Conservation (phyloP, 345 rosid genomes). For the Alliaria petiolata region DNA sequence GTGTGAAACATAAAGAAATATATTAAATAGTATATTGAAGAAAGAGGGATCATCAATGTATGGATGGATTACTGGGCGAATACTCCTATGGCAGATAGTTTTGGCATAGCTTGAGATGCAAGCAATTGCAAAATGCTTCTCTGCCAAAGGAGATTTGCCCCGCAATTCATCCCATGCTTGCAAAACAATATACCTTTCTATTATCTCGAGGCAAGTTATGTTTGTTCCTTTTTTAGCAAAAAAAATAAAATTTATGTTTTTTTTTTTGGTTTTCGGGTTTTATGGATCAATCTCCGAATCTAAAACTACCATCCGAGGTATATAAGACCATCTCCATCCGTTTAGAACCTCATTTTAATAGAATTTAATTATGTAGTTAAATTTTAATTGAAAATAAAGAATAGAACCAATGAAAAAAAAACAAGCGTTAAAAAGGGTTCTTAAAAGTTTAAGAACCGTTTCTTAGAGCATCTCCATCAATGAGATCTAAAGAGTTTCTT, state of each 20-base stretch:
- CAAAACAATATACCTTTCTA: neutral
- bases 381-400: too few species aligned
- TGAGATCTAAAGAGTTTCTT: too few species aligned
- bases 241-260: too few species aligned
- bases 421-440: too few species aligned
- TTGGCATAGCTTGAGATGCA: slow-evolving; percentile 7
- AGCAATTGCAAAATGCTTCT: neutral
- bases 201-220: neutral
- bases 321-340: too few species aligned
- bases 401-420: too few species aligned
- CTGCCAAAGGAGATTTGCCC: slow-evolving; percentile 36
- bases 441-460: too few species aligned
- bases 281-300: neutral
- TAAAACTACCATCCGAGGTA: neutral
- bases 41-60: neutral
- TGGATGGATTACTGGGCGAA: slow-evolving; percentile 28
- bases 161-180: slow-evolving; percentile 25
- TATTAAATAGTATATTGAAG: slow-evolving; percentile 1
- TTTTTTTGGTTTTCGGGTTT: neutral
- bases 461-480: too few species aligned
- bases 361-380: too few species aligned
- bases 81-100: slow-evolving; percentile 25
- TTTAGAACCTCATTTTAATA: too few species aligned
- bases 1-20: neutral
- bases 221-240: too few species aligned